A percentile compares a stretch with the other conserved stretches of the same genome.
Conservation (phyloP, 192 early-diverging fungal species). For the Backusella luteola region DNA sequence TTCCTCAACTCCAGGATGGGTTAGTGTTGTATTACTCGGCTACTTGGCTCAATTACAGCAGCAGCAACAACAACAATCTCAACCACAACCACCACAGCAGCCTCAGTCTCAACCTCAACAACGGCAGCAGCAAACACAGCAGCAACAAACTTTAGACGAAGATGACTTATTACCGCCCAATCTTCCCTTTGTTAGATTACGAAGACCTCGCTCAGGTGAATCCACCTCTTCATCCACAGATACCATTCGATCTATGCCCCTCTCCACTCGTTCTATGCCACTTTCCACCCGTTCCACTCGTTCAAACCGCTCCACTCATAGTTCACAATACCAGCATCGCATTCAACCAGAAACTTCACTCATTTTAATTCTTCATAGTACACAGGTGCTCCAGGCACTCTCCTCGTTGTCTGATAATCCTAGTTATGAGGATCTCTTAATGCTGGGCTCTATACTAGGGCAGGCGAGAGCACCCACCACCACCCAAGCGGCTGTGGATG, state of each 20-base stretch:
- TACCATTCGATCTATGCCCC: slow-evolving; percentile 28
- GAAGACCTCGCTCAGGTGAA: slow-evolving; percentile 18
- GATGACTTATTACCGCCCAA: not conserved
- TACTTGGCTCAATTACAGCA: not conserved
- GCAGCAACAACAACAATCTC: not conserved
- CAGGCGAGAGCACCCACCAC: slow-evolving; percentile 18
- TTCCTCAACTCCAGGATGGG: not conserved
- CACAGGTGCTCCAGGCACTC: not conserved
- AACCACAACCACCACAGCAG: not conserved
- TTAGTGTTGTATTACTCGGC: slow-evolving; percentile 5
- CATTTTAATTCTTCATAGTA: not conserved
- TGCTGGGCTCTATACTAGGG: slow-evolving; percentile 20
- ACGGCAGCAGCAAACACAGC: slow-evolving; percentile 9
- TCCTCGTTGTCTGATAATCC: slow-evolving; percentile 21
- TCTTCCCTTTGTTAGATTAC: not conserved
- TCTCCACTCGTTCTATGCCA: slow-evolving; percentile 15
- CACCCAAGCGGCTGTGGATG: slow-evolving; percentile 23
- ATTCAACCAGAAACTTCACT: slow-evolving; percentile 8
- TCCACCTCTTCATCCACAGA: slow-evolving; percentile 26
- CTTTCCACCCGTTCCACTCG: slow-evolving; percentile 9
- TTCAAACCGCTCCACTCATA: not conserved
- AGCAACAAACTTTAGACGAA: not conserved
- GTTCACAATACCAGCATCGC: slow-evolving; percentile 32
- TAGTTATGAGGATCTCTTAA: slow-evolving; percentile 35
- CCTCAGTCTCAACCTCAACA: slow-evolving; percentile 8